Base-by-base conservation (phyloP, 768 basidiomycete genomes). In the Agaricus blazei region DNA sequence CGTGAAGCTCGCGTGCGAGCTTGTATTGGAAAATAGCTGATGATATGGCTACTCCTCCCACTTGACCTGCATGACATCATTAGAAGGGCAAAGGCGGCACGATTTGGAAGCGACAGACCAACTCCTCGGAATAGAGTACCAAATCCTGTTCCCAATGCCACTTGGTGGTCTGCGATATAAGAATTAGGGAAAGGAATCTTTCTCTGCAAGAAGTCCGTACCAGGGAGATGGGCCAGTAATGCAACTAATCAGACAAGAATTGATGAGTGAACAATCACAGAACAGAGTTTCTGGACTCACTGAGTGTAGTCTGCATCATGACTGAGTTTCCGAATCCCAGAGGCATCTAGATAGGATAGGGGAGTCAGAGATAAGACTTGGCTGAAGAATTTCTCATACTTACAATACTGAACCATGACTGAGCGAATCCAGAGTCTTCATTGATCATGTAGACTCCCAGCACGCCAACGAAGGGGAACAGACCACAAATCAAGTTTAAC, bases 271-370 rank as follows among this genome's bases (percentile, higher is more conserved):
- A 54, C 46, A 51, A 53, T 24, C 34, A 12, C 23, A 45, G 11
- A 34, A 2, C 7, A 34, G 47, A 40, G 3, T 4, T 14, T 36
- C 43, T 42, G 37, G 14, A 70, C 80, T 36, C 62, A 87, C 83
- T 84, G 24, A 86, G 68, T 74, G 84, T 82, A 0, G 85, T 87
- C 65, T 87, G 85, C 26, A 87, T 64, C 0, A 87, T 83, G 0
- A 87, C 80, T 0, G 85, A 85, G 63, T 87, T 87, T 11, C 86
- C 86, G 61, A 88, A 87, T 0, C 86, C 86, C n/a, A 86, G 70
- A 1, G 86, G 85, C 52, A 84, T 74, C 85, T 88, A 52, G 12
- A 41, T 41, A 9, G 3, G n/a, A 41, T 9, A 15, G 40, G 19
- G 40, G 6, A 12, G 40, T 41, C 19, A 41, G 40, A 7, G 40